Evolutionary conservation across 2,329 filamentous ascomycete genomes (phyloP).

Genomic region (Davidsoniella eucalypti): DNA sequence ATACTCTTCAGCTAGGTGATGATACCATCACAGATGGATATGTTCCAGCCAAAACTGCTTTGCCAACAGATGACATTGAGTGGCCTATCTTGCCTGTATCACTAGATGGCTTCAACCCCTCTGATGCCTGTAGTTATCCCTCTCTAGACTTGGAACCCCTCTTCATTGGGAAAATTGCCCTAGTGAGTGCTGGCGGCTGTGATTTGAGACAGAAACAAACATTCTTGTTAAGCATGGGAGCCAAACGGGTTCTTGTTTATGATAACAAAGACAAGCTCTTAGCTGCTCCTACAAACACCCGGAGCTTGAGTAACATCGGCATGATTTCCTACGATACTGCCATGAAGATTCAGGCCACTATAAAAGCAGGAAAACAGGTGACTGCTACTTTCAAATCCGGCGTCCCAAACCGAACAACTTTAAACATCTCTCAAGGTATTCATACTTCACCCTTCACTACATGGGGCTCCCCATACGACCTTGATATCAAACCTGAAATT

Average conservation of each 20-base stretch:
- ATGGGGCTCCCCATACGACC: no score
- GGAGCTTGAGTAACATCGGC: conserved; percentile 42
- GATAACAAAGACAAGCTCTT: conserved; percentile 11
- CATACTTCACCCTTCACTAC: neutral
- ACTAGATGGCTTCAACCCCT: conserved; percentile 16
- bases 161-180: conserved; percentile 14
- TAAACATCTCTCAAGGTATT: conserved; percentile 2
- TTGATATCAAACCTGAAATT: no score
- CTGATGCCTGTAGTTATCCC: conserved; percentile 18
- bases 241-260: conserved; percentile 16
- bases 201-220: conserved; percentile 16
- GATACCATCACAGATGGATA: conserved; percentile 6
- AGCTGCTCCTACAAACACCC: conserved; percentile 28
- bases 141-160: conserved; percentile 14
- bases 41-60: conserved; percentile 23
- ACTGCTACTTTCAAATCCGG: conserved; percentile 1
- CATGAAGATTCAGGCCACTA: conserved; percentile 26
- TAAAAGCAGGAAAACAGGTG: conserved; percentile 25
- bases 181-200: conserved; percentile 22
- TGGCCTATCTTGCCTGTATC: conserved; percentile 2
- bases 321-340: conserved; percentile 34
- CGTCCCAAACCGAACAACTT: conserved; percentile 15
- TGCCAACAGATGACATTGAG: conserved; percentile 26
- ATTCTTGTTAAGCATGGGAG: conserved; percentile 17
- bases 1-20: no score